These are phyloP conservation scores for Ascochyta viciae-villosae DNA, from an alignment of 2,329 filamentous ascomycete species.

Conservation along the genomic window DNA sequence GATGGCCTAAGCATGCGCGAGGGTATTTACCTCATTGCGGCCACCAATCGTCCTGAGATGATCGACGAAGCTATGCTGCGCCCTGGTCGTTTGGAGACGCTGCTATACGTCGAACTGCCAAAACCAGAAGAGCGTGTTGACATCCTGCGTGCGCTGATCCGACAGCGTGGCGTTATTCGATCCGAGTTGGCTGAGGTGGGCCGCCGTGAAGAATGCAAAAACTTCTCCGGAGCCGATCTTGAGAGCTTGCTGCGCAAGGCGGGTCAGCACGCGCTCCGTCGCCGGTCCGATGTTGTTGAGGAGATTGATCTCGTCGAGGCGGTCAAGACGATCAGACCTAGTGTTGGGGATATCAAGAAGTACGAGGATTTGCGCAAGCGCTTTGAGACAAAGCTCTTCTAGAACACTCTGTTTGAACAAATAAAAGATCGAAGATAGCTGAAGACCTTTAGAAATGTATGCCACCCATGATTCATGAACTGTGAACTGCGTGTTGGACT, in stretches of 20 bases:
- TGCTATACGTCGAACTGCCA: conserved; percentile 89
- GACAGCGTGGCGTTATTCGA: conserved; percentile 56
- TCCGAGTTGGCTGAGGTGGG: conserved; percentile 70
- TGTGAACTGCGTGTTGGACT: too few species aligned
- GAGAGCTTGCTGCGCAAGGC: conserved; percentile 66
- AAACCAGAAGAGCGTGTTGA: conserved; percentile 80
- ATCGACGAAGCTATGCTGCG: conserved; percentile 96
- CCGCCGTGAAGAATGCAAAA: conserved; percentile 67
- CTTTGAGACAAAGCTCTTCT: conserved; percentile 47
- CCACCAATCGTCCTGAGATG: conserved; percentile 94
- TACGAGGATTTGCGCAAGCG: conserved; percentile 63
- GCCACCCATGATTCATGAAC: too few species aligned
- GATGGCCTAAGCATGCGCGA: conserved; percentile 82
- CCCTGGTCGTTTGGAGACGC: conserved; percentile 84
- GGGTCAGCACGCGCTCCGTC: conserved; percentile 62
- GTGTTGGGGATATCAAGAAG: conserved; percentile 64
- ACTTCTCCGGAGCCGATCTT: conserved; percentile 77
- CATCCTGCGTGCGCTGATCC: conserved; percentile 75
- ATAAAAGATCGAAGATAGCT: too few species aligned
- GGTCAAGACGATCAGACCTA: conserved; percentile 53
- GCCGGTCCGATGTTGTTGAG: conserved; percentile 55
- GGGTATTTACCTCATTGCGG: conserved; percentile 93
- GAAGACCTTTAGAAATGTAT: too few species aligned
- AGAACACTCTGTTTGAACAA: background rate
- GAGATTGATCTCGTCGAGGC: conserved; percentile 57